Base-by-base conservation (phyloP, 495 filamentous ascomycete species). In the Penicillium paxilli region DNA sequence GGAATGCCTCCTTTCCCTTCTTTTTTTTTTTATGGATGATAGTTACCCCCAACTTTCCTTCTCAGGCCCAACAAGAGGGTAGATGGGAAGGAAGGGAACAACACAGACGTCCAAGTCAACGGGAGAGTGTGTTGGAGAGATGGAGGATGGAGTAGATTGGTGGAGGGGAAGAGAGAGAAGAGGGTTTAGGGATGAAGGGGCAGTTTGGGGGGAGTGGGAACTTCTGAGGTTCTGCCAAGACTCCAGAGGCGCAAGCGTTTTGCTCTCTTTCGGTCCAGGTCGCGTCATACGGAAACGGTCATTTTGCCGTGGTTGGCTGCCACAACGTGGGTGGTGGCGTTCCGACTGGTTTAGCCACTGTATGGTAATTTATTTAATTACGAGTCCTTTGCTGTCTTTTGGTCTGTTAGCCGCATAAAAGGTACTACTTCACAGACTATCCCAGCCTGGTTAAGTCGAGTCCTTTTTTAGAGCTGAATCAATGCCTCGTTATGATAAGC, bases 1-100 rank as follows among this genome's bases (percentile, higher is more conserved):
- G 73, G 74, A 69, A 71, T 69, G 68, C 75, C 73, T 77, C 75
- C 72, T 74, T 71, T 74, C 67, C 55, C 68, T 37, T 37, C n/a
- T 37, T 37, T 37, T 37, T 37, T 38, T 38, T 38, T 37, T 38
- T 38, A 16, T n/a, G 7, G 6, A 7, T 23, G 10, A 8, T 8
- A 14, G 23, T 44, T 42, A 22, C 60, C 64, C 66, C 66, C 60
- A 65, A 66, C 52, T 61, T 59, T 63, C 65, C 60, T 68, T 62
- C 63, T 72, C 71, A 71, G 47, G 64, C 61, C 57, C 60, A 57
- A 53, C 42, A 47, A 23, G 21, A 16, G 51, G 52, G 44, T 30
- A 46, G 23, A 30, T 49, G 33, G 46, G 50, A 56, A 60, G 47
- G 63, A 59, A 40, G 53, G 61, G 64, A 63, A 56, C 59, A 67